Base-by-base conservation (phyloP, 768 basidiomycete genomes). In the Serpula lacrymans region DNA sequence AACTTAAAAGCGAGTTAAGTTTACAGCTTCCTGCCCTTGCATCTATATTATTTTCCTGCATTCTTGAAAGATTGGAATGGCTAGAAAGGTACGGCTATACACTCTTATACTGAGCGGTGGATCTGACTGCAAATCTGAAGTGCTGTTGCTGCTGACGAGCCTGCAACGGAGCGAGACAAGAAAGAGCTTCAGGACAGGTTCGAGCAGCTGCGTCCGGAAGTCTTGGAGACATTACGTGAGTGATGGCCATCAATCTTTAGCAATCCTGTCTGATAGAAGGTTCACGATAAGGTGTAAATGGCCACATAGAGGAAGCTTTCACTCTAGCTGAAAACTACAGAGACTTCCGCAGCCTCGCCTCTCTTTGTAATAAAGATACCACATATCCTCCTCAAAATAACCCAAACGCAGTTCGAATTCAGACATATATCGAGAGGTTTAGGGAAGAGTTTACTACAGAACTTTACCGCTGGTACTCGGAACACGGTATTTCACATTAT, bases 401-500 rank as follows among this genome's bases (percentile, higher is more conserved):
- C 51, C 81, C 84, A 1, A 70, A 85, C 50, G 68, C 70, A 2
- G 55, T 64, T 18, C 70, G 80, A 14, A 82, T 92, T 13, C 75
- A 82, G 51, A 57, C 60, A 4, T 96, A 92, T 60, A 78, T 93
- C 42, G 74, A 85, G 32, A 74, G 71, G 52, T 95, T 85, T 63
- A 78, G 83, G 36, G 82, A 90, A 24, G 80, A 78, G 10, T 98
- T 97, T 49, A 85, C 92, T 0, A 80, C 74, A n/a, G 84, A 90
- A 53, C 71, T 96, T n/a, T 94, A 88, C 55, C 77, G 80, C 53
- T 96, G 88, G 88, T 95, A 90, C 59, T 86, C 95, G 36, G 87
- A 91, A 49, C 83, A 93, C 48, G 88, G 90, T 87, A 31, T 75
- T 57, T 14, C 17, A 13, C 12, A 34, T 33, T 17, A n/a, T n/a